Conservation (phyloP, 805 yeast genomes). For the Debaryomyces castellii region DNA sequence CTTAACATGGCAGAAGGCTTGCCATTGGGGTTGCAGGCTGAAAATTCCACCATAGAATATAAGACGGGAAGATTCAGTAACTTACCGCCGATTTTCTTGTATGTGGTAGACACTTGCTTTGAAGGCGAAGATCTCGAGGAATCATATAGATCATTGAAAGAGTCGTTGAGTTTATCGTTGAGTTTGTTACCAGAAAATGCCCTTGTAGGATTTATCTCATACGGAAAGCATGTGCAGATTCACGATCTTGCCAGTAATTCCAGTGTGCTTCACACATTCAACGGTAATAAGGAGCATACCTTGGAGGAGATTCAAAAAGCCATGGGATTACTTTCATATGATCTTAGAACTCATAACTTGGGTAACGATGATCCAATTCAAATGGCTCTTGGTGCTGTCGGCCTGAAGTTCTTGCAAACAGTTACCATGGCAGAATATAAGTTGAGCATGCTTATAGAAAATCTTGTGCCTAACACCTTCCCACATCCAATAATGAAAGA, state of each 20-base stretch:
- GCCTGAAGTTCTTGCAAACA: slow-evolving; percentile 45
- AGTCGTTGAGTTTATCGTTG: slow-evolving; percentile 44
- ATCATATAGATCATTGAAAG: slow-evolving; percentile 45
- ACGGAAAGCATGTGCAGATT: slow-evolving; percentile 58
- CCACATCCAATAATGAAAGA: slow-evolving; percentile 40
- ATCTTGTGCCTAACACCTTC: slow-evolving; percentile 49
- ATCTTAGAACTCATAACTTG: slow-evolving; percentile 10
- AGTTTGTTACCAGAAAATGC: slow-evolving; percentile 54
- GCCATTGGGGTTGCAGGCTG: slow-evolving; percentile 37
- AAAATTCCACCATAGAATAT: slow-evolving; percentile 54
- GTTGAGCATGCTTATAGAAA: slow-evolving; percentile 48
- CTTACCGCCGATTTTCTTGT: slow-evolving; percentile 49
- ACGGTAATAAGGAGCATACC: slow-evolving; percentile 54
- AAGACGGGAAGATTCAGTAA: slow-evolving; percentile 35
- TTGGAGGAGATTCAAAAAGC: slow-evolving; percentile 45
- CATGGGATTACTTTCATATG: slow-evolving; percentile 43
- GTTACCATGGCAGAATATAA: slow-evolving; percentile 51
- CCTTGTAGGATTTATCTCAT: slow-evolving; percentile 56
- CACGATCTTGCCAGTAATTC: slow-evolving; percentile 48
- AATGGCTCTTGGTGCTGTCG: slow-evolving; percentile 11
- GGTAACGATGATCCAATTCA: slow-evolving; percentile 5
- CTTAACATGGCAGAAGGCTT: slow-evolving; percentile 21
- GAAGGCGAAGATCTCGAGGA: slow-evolving; percentile 49
- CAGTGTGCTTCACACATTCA: slow-evolving; percentile 42
- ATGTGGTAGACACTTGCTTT: slow-evolving; percentile 57